Base-by-base conservation (phyloP, 805 yeast species). In the Ogataea corticis region DNA sequence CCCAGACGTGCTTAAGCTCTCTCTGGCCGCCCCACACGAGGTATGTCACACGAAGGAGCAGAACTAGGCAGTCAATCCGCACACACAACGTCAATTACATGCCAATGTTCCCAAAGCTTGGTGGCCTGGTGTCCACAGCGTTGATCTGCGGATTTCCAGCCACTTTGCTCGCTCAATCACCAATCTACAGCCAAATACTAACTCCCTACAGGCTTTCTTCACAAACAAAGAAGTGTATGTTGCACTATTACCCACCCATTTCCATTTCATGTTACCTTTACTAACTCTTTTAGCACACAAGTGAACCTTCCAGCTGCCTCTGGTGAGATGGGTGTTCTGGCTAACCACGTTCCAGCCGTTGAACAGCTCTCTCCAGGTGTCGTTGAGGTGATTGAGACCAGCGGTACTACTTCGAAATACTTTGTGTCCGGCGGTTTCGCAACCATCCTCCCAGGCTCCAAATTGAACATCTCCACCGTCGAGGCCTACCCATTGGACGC, bases 361-460 rank as follows among this genome's bases (percentile, higher is more conserved):
- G 98, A 94, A 76, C 96, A 94, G 79, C 83, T 94, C 68, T 80
- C 83, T 65, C 96, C 99, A 60, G 99, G 99, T 71, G 79, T 94
- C 51, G 85, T 94, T 62, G 97, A 91, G 71, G 82, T 94, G 65
- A 85, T 88, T 57, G 92, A 88, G 70, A 78, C 82, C 63, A 70
- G 85, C 45, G 76, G 79, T 50, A 86, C 86, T 61, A 70, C 85
- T 55, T 74, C 80, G 67, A 88, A 87, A 71, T 92, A 71, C 77
- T 94, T 92, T 61, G 90, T 92, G 56, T 81, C 95, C 52, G 98
- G 98, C 57, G 99, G 99, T 58, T 87, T 92, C 63, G 98, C 97
- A 50, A 82, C 96, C 47, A 96, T 94, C 56, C 91, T 87, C 69
- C 97, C 97, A 72, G 95, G 88, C 64, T 90, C 96, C 57, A 79